Base-by-base conservation (phyloP, 2,329 filamentous ascomycete species). In the Hymenoscyphus occultus region DNA sequence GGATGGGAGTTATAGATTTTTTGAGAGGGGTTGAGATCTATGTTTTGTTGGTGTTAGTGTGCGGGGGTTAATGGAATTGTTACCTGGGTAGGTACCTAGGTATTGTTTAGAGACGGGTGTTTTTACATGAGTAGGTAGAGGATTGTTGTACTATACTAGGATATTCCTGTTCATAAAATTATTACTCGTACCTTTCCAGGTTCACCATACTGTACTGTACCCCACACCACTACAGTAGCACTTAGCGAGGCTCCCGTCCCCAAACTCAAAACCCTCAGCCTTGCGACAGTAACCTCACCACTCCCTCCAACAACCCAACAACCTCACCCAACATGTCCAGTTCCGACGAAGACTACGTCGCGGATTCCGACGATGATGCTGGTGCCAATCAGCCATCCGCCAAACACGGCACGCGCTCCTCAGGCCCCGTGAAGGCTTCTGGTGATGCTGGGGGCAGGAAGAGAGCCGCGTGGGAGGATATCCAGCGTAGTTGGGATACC, bases 261-360 rank as follows among this genome's bases (percentile, higher is more conserved):
- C 19, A 9, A 42, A 22, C 31, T 16, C 31, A 31, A 19, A n/a
- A 12, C 2, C 45, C 13, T 65, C 61, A 64, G 63, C 61, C 63
- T 65, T n/a, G 61, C 16, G 7, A 45, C 9, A 28, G 28, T 16
- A 40, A 39, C 35, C 9, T 32, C 48, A 32, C 16, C 32, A 28
- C 40, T 16, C 45, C 35, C 5, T 1, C 32, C n/a, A n/a, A 35
- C 42, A 58, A 40, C 45, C 2, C 22, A 12, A n/a, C 48, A 22
- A 16, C 28, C 22, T 13, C 22, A 14, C 62, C 56, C 60, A 74
- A 67, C 69, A 91, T 91, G 89, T 86, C 87, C 64, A 88, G 90
- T 77, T 91, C 88, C 19, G 89, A 91, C 74, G 89, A 86, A 76
- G 88, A 91, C 70, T 91, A 86, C 75, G 83, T 89, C 67, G 84